A percentile compares a stretch with the other conserved stretches of the same genome.
Evolutionary conservation across 2,329 filamentous ascomycete species (phyloP).

Genomic region (Pseudocercospora ulei): DNA sequence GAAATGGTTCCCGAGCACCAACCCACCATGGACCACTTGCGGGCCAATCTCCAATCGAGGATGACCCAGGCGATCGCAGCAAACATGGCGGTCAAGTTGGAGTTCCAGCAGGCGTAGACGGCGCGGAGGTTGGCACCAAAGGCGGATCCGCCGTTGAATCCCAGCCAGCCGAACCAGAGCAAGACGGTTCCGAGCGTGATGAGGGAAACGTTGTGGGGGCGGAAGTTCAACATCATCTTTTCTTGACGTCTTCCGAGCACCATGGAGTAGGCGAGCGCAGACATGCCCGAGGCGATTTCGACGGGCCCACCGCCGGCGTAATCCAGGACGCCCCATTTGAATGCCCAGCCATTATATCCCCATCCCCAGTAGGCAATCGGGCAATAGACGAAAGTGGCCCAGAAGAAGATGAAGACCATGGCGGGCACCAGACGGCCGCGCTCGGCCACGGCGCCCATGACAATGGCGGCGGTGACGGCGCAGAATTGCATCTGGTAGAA

Average conservation of each 20-base stretch:
- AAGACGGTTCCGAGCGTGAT: slow-evolving; percentile 92
- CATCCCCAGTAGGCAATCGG: slow-evolving; percentile 94
- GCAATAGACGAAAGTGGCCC: slow-evolving; percentile 96
- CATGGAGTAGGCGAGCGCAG: slow-evolving; percentile 89
- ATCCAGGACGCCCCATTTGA: slow-evolving; percentile 81
- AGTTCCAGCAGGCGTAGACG: slow-evolving; percentile 96
- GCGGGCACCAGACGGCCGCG: slow-evolving; percentile 83
- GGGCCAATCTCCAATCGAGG: slow-evolving; percentile 86
- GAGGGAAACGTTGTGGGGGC: slow-evolving; percentile 94
- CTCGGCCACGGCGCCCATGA: slow-evolving; percentile 86
- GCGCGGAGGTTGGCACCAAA: slow-evolving; percentile 74
- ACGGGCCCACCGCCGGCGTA: slow-evolving; percentile 95
- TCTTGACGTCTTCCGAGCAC: slow-evolving; percentile 92
- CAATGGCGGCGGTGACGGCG: slow-evolving; percentile 80
- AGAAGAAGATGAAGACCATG: slow-evolving; percentile 92
- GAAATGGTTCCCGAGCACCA: slow-evolving; percentile 87
- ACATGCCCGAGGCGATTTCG: slow-evolving; percentile 90
- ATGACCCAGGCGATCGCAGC: slow-evolving; percentile 87
- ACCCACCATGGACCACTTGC: slow-evolving; percentile 89
- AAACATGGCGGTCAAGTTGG: slow-evolving; percentile 85
- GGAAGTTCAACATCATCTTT: slow-evolving; percentile 99
- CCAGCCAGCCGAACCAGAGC: slow-evolving; percentile 98
- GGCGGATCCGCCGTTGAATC: slow-evolving; percentile 95
- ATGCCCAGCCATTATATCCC: slow-evolving; percentile 90
- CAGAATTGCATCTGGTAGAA: slow-evolving; percentile 99